Percentiles rank a stretch among this genome's conserved stretches.
Evolutionary conservation across 1,284 basidiomycete species (phyloP).

Genomic region (Cryptococcus floricola): DNA sequence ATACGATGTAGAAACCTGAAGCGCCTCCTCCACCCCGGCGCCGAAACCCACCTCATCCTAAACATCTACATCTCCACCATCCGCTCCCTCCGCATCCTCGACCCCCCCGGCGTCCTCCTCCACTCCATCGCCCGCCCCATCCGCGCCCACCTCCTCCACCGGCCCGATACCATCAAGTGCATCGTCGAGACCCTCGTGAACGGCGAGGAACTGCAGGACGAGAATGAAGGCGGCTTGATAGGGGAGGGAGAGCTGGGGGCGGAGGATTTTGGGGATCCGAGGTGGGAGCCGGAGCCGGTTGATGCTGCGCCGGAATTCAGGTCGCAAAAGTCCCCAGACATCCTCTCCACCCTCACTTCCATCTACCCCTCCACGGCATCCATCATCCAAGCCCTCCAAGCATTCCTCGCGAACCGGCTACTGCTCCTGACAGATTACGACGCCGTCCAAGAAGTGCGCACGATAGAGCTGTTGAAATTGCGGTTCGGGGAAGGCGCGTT

Average conservation of each 20-base stretch:
- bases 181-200: slow-evolving; percentile 89
- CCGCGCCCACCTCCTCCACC: slow-evolving; percentile 71
- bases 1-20: slow-evolving; percentile 62
- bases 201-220: slow-evolving; percentile 62
- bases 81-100: slow-evolving; percentile 80
- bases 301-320: slow-evolving; percentile 92
- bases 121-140: slow-evolving; percentile 90
- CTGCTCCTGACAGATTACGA: slow-evolving; percentile 74
- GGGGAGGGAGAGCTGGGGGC: slow-evolving; percentile 64
- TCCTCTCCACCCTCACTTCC: slow-evolving; percentile 88
- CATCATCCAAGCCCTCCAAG: slow-evolving; percentile 89
- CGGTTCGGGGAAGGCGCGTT: slow-evolving; percentile 86
- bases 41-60: slow-evolving; percentile 88
- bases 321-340: slow-evolving; percentile 78
- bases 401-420: slow-evolving; percentile 76
- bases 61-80: slow-evolving; percentile 93
- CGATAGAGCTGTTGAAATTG: slow-evolving; percentile 86
- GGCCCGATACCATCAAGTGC: slow-evolving; percentile 84
- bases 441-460: slow-evolving; percentile 79
- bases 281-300: slow-evolving; percentile 89
- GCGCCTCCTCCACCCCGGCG: slow-evolving; percentile 90
- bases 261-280: slow-evolving; percentile 82
- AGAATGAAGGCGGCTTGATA: slow-evolving; percentile 44
- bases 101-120: slow-evolving; percentile 85
- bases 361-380: slow-evolving; percentile 93